phyloP scores from a whole-genome alignment of 768 basidiomycete species.

The Albatrellus ellisii region DNA sequence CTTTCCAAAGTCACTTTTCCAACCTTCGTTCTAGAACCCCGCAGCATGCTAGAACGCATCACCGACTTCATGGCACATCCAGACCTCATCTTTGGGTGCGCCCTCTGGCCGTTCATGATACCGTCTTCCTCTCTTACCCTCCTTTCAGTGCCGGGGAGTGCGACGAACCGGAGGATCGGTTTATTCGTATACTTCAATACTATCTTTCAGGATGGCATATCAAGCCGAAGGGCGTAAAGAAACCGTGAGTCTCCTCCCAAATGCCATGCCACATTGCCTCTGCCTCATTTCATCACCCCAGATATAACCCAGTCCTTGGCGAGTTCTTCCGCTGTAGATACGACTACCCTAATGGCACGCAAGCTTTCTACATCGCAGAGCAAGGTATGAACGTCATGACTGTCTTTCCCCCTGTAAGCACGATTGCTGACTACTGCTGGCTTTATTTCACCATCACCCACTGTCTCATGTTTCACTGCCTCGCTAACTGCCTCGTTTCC shows the following conservation, averaged over 20 bases:
- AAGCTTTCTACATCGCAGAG: slow-evolving; percentile 93
- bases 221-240: slow-evolving; percentile 99
- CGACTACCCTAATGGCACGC: slow-evolving; percentile 82
- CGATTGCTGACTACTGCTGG: too few relatives aligned
- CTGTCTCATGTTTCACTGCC: not conserved
- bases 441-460: slow-evolving; percentile 1
- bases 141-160: slow-evolving; percentile 59
- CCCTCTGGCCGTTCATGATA: slow-evolving; percentile 12
- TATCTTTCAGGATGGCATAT: slow-evolving; percentile 99
- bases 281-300: too few relatives aligned
- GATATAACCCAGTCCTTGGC: slow-evolving; percentile 94
- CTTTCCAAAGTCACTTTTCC: slow-evolving; percentile 89
- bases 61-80: slow-evolving; percentile 99
- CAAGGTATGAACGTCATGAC: too few relatives aligned
- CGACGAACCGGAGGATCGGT: slow-evolving; percentile 78
- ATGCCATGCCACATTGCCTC: too few relatives aligned
- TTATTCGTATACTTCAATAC: slow-evolving; percentile 82
- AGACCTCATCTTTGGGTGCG: slow-evolving; percentile 90
- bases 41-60: slow-evolving; percentile 95
- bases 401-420: too few relatives aligned
- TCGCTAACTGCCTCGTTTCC: not conserved
- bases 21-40: slow-evolving; percentile 91
- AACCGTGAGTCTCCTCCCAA: too few relatives aligned
- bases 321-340: slow-evolving; percentile 98
- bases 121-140: slow-evolving; percentile 1